These are phyloP conservation scores for Salix koriyanagi DNA, from an alignment of 345 rosid species.

Conservation along the genomic window DNA sequence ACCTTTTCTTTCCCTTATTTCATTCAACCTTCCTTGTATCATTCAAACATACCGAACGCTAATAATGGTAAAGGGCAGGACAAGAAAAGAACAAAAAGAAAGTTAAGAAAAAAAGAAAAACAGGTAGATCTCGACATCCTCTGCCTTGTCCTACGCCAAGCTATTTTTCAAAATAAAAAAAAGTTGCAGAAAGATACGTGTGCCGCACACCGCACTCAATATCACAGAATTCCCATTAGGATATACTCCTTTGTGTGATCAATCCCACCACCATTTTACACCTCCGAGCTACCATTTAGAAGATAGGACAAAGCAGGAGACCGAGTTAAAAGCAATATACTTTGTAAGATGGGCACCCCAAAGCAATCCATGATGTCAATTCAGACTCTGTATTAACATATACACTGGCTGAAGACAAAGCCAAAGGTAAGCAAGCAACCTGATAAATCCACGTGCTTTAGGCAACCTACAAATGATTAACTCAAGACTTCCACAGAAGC, in stretches of 20 bases:
- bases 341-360: neutral
- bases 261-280: no score
- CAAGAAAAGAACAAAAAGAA: neutral
- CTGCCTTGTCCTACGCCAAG: neutral
- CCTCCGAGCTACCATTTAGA: no score
- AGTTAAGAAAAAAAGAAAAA: neutral
- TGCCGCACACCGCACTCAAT: no score
- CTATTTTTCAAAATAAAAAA: neutral
- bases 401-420: conserved; percentile 18
- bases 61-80: neutral
- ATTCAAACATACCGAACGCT: neutral
- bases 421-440: conserved; percentile 5
- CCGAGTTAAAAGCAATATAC: neutral
- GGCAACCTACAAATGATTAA: conserved; percentile 7
- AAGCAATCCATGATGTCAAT: neutral
- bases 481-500: conserved; percentile 6
- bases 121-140: neutral
- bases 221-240: no score
- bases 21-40: no score
- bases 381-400: neutral
- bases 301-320: neutral
- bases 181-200: no score
- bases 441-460: conserved; percentile 5
- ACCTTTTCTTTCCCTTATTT: no score
- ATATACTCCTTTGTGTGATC: no score